phyloP scores from a whole-genome alignment of 805 yeast species.

The Saccharomycopsis malanga region DNA sequence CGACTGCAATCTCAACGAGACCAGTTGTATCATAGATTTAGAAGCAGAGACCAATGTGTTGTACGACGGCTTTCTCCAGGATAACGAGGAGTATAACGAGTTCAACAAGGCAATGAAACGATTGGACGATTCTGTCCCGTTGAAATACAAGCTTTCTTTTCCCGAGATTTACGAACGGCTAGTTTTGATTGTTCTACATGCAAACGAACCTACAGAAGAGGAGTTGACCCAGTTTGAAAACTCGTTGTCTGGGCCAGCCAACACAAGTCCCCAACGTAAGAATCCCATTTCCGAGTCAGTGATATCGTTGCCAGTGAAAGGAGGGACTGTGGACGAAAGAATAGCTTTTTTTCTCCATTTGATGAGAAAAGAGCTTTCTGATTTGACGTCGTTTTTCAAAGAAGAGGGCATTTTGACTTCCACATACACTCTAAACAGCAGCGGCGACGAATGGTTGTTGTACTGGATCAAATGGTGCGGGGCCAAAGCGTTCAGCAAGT shows the following conservation, averaged over 20 bases:
- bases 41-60: constrained; percentile 12
- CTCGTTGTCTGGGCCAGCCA: constrained; percentile 20
- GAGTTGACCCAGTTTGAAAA: constrained; percentile 30
- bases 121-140: constrained; percentile 17
- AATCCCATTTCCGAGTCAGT: constrained; percentile 22
- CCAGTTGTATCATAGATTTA: constrained; percentile 18
- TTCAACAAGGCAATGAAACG: constrained; percentile 27
- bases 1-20: constrained; percentile 12
- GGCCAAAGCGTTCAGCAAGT: constrained; percentile 71
- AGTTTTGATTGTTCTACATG: constrained; percentile 66
- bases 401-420: constrained; percentile 72
- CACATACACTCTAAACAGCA: constrained; percentile 30
- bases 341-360: constrained; percentile 61
- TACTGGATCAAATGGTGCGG: constrained; percentile 97
- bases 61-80: constrained; percentile 20
- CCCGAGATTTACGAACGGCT: constrained; percentile 69
- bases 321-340: constrained; percentile 60
- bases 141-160: constrained; percentile 40
- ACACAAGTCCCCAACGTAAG: background rate
- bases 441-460: constrained; percentile 81
- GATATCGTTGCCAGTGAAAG: constrained; percentile 42
- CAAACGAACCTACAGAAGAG: constrained; percentile 44
- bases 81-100: constrained; percentile 11
- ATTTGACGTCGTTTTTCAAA: constrained; percentile 62
- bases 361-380: constrained; percentile 62